Evolutionary conservation across 257 asterid genomes (phyloP).

Genomic region (Scutellaria baicalensis): DNA sequence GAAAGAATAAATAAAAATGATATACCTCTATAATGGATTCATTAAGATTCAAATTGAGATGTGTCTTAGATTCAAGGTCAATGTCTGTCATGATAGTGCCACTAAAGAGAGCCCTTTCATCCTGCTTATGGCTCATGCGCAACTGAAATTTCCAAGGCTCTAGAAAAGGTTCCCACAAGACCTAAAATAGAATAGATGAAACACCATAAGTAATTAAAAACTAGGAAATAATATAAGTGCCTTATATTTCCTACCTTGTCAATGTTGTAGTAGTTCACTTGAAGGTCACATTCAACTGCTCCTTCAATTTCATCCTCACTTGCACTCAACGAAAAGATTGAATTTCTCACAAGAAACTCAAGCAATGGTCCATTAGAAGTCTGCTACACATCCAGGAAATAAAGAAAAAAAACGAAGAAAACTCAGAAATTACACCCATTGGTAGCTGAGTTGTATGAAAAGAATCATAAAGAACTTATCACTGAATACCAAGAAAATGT

Average conservation of each 20-base stretch:
- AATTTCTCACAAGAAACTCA: slow-evolving; percentile 53
- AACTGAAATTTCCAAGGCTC: slow-evolving; percentile 84
- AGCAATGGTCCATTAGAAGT: slow-evolving; percentile 81
- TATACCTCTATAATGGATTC: slow-evolving; percentile 85
- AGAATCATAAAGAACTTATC: not conserved
- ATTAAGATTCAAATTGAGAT: slow-evolving; percentile 74
- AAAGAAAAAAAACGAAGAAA: not conserved
- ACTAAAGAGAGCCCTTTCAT: slow-evolving; percentile 54
- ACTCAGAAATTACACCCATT: slow-evolving; percentile 11
- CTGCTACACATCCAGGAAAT: slow-evolving; percentile 35
- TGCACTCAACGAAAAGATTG: slow-evolving; percentile 31
- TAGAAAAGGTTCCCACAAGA: slow-evolving; percentile 87
- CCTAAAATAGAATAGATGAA: slow-evolving; percentile 38
- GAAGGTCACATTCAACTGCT: slow-evolving; percentile 59
- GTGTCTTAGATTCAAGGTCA: slow-evolving; percentile 53
- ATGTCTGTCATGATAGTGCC: slow-evolving; percentile 54
- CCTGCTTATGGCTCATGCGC: slow-evolving; percentile 49
- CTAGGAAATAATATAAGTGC: slow-evolving; percentile 11
- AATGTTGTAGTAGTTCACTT: slow-evolving; percentile 82
- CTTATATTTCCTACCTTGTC: slow-evolving; percentile 54
- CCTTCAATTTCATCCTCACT: slow-evolving; percentile 50
- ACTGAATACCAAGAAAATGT: not conserved
- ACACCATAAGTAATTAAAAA: slow-evolving; percentile 5
- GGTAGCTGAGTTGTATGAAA: not conserved
- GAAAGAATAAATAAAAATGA: not conserved